Base-by-base conservation (phyloP, 176 grass and related monocot species). In the Ensete glaucum region DNA sequence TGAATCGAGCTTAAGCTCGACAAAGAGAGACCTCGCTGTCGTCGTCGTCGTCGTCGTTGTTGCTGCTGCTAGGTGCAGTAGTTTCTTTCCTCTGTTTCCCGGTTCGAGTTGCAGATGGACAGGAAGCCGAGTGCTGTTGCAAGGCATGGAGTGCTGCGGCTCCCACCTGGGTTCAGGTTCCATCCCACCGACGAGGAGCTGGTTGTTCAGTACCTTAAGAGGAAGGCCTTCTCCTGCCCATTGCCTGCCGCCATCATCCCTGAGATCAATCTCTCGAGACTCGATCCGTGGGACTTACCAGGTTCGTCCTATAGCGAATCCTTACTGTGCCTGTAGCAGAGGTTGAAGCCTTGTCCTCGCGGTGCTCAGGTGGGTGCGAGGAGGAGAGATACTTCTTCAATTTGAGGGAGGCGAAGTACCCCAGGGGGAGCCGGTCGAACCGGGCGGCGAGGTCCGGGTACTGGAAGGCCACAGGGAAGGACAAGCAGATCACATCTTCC, bases 381-480 rank as follows among this genome's bases (percentile, higher is more conserved):
- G 64, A 79, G 53, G 65, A 79, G 65, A 70, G 65, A 3, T 79
- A 79, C 52, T 79, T 79, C 50, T 79, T 79, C 77, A 58, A 43
- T 25, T 66, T 50, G 2, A 69, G 53, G 17, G 77, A 79, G 29
- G 65, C 77, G 17, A 79, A 79, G 53, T 69, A 69, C 50, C 77
- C 26, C 9, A 79, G 59, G 6, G 66, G 77, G 10, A 58, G 15
- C 53, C 52, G 77, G 22, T 71, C 66, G 66, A 79, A 79, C 66
- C 66, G 53, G 77, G 53, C 64, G 19, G 52, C 66, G 9, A 48
- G 77, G 7, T 70, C 65, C 17, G 77, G 77, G 25, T 79, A 79
- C 77, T 79, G 77, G 77, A 79, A 70, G 66, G 77, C 77, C 53
- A 79, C 65, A 19, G 76, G 76, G 62, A 78, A 67, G 63, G 77